These are phyloP conservation scores for Climacium dendroides DNA, from an alignment of 225 moss, liverwort and hornwort genomes.

Conservation along the genomic window DNA sequence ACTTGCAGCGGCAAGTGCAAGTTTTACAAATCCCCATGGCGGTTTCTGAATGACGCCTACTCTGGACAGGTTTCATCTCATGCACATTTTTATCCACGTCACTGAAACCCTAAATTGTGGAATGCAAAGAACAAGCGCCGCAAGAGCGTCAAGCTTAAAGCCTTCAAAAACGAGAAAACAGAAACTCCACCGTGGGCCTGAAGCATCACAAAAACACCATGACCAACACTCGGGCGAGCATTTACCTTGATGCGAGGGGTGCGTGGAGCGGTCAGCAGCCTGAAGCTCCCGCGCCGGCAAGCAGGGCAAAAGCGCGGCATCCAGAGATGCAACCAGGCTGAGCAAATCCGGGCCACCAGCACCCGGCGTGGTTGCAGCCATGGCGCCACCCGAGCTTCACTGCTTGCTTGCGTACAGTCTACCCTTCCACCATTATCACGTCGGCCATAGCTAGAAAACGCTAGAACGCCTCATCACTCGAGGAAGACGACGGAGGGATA, in stretches of 20 bases:
- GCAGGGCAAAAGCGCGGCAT: slow-evolving; percentile 65
- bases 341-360: slow-evolving; percentile 34
- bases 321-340: slow-evolving; percentile 60
- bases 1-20: not conserved
- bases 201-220: not conserved
- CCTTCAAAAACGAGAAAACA: not conserved
- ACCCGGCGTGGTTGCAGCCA: not conserved
- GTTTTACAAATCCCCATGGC: not conserved
- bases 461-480: no score
- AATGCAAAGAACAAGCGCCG: not conserved
- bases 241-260: slow-evolving; percentile 72
- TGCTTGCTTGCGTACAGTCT: not conserved
- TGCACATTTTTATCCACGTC: not conserved
- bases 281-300: slow-evolving; percentile 92
- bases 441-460: not conserved
- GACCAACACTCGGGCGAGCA: not conserved
- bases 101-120: not conserved
- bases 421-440: not conserved
- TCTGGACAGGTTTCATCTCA: not conserved
- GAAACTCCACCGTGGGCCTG: not conserved
- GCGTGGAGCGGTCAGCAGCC: slow-evolving; percentile 73
- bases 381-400: not conserved
- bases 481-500: not conserved
- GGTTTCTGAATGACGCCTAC: not conserved
- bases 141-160: not conserved